Conservation (phyloP, 208 protist species). For the Acanthamoeba divionensis region DNA sequence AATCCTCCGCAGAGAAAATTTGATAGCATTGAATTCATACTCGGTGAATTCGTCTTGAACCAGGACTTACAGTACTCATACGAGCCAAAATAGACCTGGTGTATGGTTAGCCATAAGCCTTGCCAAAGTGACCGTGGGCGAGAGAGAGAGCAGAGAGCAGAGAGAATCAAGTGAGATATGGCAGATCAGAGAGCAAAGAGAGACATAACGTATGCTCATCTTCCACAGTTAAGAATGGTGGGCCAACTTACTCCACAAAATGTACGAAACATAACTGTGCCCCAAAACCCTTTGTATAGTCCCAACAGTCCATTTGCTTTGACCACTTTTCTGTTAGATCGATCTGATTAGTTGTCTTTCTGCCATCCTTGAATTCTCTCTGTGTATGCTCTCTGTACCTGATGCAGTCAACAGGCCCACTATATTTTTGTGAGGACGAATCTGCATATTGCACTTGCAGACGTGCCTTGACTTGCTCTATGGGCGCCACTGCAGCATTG, state of each 20-base stretch:
- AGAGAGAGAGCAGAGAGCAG: too few relatives aligned
- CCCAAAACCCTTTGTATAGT: slow-evolving; percentile 47
- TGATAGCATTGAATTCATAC: background rate
- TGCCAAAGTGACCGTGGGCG: too few relatives aligned
- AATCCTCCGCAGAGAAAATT: slow-evolving; percentile 44
- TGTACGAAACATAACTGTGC: slow-evolving; percentile 37
- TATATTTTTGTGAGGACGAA: background rate
- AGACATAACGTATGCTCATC: too few relatives aligned
- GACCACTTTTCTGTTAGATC: background rate
- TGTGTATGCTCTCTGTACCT: background rate
- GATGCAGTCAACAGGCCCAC: slow-evolving; percentile 25
- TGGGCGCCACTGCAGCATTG: slow-evolving; percentile 25
- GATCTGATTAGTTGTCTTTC: too few relatives aligned
- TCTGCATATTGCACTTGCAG: slow-evolving; percentile 42
- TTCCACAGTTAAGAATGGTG: too few relatives aligned
- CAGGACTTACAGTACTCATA: slow-evolving; percentile 21
- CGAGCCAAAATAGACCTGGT: background rate
- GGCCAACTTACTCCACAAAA: background rate
- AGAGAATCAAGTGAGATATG: too few relatives aligned
- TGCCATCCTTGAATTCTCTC: too few relatives aligned
- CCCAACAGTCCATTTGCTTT: background rate
- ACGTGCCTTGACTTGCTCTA: slow-evolving; percentile 38
- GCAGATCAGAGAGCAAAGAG: too few relatives aligned
- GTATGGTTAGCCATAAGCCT: too few relatives aligned
- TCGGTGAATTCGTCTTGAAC: background rate